Evolutionary conservation across 139 green algal species (phyloP).

Genomic region (Chlamydomonas sp.): DNA sequence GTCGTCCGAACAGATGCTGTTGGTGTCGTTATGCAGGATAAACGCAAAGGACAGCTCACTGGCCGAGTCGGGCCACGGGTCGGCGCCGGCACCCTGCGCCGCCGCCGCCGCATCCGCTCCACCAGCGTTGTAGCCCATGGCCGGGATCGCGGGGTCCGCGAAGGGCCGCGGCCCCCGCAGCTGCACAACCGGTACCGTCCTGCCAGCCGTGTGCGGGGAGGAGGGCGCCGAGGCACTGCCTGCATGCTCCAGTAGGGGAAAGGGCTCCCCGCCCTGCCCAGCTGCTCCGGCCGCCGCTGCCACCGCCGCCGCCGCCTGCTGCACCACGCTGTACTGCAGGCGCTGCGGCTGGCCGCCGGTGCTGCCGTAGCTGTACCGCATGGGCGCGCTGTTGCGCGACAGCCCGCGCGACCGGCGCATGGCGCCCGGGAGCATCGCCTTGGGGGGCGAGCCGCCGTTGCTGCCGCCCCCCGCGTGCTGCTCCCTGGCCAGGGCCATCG

Average conservation of each 20-base stretch:
- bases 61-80: slow-evolving; percentile 14
- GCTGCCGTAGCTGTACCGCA: slow-evolving; percentile 32
- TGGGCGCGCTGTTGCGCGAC: slow-evolving; percentile 25
- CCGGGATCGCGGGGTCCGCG: too few species aligned
- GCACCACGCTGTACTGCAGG: neutral
- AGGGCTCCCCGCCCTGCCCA: too few species aligned
- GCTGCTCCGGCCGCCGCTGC: neutral
- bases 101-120: too few species aligned
- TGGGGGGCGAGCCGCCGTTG: too few species aligned
- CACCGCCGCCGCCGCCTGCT: slow-evolving; percentile 3
- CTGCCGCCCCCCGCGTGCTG: neutral
- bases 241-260: too few species aligned
- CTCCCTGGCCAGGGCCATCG: neutral
- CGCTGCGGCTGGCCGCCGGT: too few species aligned
- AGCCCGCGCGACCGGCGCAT: slow-evolving; percentile 1
- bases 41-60: slow-evolving; percentile 29
- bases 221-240: too few species aligned
- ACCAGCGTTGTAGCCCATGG: too few species aligned
- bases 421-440: neutral
- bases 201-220: too few species aligned
- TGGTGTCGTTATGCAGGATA: slow-evolving; percentile 20
- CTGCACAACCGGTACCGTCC: too few species aligned
- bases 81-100: neutral
- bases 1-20: slow-evolving; percentile 19
- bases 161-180: too few species aligned